Conservation (phyloP, 148 eudicot genomes). For the Diospyros kaki region DNA sequence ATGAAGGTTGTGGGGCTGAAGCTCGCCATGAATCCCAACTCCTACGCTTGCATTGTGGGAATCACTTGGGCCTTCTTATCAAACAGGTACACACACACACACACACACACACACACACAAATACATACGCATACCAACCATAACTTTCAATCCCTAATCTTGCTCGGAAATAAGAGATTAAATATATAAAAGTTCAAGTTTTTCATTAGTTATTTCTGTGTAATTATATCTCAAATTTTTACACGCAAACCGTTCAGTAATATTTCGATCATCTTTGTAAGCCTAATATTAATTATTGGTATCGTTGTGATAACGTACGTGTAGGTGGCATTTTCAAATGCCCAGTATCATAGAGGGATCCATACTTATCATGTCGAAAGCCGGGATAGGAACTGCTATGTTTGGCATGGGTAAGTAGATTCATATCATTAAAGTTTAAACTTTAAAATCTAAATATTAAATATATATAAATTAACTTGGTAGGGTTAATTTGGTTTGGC, state of each 20-base stretch:
- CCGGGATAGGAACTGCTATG: constrained; percentile 82
- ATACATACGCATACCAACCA: too few relatives aligned
- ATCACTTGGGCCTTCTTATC: too few relatives aligned
- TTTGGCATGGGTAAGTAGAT: constrained; percentile 67
- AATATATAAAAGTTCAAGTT: too few relatives aligned
- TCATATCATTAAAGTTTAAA: neutral
- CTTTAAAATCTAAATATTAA: neutral
- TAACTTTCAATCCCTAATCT: too few relatives aligned
- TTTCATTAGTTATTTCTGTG: neutral
- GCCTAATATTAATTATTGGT: too few relatives aligned
- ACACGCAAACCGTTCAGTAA: neutral
- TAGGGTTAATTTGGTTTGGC: neutral
- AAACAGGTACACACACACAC: too few relatives aligned
- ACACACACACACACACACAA: too few relatives aligned
- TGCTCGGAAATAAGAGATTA: too few relatives aligned
- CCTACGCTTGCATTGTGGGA: too few relatives aligned
- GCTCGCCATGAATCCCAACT: too few relatives aligned
- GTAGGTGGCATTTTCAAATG: constrained; percentile 63
- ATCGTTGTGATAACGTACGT: neutral
- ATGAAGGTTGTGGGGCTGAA: too few relatives aligned
- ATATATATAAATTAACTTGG: neutral
- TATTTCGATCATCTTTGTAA: too few relatives aligned
- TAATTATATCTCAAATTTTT: neutral
- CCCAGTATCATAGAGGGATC: constrained; percentile 72
- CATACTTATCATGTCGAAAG: constrained; percentile 58